phyloP scores from a whole-genome alignment of 78 protist genomes.

The Acrasis kona region DNA sequence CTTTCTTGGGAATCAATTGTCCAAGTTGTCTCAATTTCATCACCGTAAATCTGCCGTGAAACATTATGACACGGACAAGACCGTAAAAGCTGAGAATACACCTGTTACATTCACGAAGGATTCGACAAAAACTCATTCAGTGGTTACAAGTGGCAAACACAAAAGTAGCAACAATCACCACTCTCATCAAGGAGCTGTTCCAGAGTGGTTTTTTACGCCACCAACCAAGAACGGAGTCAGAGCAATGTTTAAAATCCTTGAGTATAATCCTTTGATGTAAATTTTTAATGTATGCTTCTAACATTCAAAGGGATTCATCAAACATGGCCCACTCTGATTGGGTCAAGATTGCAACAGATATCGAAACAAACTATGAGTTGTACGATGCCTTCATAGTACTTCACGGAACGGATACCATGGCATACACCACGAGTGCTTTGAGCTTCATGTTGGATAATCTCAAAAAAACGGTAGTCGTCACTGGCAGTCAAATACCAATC shows the following conservation, averaged over 20 bases:
- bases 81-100: no score
- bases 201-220: no score
- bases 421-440: slow-evolving; percentile 66
- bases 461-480: slow-evolving; percentile 55
- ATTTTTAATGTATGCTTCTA: not conserved
- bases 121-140: no score
- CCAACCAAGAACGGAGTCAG: not conserved
- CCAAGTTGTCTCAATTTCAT: not conserved
- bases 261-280: slow-evolving; percentile 58
- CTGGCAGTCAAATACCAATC: slow-evolving; percentile 64
- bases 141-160: no score
- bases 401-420: slow-evolving; percentile 79
- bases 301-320: slow-evolving; percentile 38
- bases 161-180: no score
- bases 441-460: slow-evolving; percentile 60
- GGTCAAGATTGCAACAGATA: slow-evolving; percentile 27
- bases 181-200: no score
- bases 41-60: not conserved
- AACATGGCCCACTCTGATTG: slow-evolving; percentile 60
- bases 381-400: slow-evolving; percentile 64
- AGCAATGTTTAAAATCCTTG: slow-evolving; percentile 17
- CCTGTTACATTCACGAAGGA: no score
- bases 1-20: not conserved
- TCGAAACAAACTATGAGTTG: slow-evolving; percentile 16
- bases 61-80: not conserved